Evolutionary conservation across 345 rosid species (phyloP).

Genomic region (Nephelium lappaceum): DNA sequence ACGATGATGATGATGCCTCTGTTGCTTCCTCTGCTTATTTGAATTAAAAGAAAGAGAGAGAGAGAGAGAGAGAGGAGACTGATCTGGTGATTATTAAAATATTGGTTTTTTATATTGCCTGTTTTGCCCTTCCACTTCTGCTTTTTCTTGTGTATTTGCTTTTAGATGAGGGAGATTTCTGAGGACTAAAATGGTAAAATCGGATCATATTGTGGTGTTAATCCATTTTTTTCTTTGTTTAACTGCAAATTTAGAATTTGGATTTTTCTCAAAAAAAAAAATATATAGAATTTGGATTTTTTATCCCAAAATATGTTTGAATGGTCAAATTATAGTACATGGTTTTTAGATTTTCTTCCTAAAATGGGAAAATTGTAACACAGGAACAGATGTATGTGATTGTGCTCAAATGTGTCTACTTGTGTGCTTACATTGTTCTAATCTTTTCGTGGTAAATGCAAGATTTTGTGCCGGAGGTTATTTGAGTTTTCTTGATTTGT

Average conservation of each 20-base stretch:
- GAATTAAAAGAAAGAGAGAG: constrained; percentile 13
- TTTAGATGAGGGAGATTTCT: not conserved
- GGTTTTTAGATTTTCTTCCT: no score
- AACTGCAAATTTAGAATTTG: not conserved
- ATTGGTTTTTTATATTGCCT: not conserved
- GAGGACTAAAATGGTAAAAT: not conserved
- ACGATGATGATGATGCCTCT: constrained; percentile 27
- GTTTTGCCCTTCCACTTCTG: constrained; percentile 13
- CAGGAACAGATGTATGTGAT: no score
- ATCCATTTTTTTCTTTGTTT: no score
- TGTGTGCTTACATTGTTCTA: no score
- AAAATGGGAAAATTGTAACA: no score
- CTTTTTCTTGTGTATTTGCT: not conserved
- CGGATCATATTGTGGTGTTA: not conserved
- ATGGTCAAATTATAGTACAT: no score
- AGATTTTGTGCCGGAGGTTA: no score
- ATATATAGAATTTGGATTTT: not conserved
- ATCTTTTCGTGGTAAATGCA: no score
- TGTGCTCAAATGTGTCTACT: no score
- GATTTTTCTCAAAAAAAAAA: no score
- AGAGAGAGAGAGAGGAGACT: not conserved
- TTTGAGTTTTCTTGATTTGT: no score
- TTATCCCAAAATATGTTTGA: no score
- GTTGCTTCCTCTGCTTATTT: constrained; percentile 26
- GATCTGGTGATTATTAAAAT: constrained; percentile 22